Conservation (phyloP, 495 filamentous ascomycete species). For the Glutinoglossum americanum region DNA sequence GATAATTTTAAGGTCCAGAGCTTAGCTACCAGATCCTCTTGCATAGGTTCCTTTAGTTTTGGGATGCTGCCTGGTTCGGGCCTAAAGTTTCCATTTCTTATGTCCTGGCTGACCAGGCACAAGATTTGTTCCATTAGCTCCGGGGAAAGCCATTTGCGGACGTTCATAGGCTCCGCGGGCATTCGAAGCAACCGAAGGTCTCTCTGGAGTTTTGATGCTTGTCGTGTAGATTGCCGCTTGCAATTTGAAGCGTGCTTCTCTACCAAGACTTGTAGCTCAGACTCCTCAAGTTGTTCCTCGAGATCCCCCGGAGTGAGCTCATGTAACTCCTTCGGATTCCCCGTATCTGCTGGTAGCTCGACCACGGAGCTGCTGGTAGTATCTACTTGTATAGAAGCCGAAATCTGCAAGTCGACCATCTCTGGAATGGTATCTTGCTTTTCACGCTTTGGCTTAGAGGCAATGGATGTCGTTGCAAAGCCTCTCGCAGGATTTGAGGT, state of each 20-base stretch:
- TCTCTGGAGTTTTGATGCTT: constrained; percentile 50
- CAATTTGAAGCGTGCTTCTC: constrained; percentile 59
- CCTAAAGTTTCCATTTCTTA: constrained; percentile 23
- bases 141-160: constrained; percentile 54
- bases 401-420: constrained; percentile 1
- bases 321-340: constrained; percentile 19
- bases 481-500: constrained; percentile 67
- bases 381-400: background rate
- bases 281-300: constrained; percentile 58
- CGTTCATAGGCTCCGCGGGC: constrained; percentile 46
- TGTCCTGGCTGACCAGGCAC: constrained; percentile 25
- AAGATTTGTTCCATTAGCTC: constrained; percentile 60
- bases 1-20: constrained; percentile 63
- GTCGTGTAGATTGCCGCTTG: constrained; percentile 41
- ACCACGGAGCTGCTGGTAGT: background rate
- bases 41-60: constrained; percentile 14
- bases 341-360: background rate
- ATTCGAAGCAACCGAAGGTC: constrained; percentile 55
- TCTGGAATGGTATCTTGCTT: constrained; percentile 13
- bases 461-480: constrained; percentile 77
- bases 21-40: constrained; percentile 53
- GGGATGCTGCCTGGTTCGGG: constrained; percentile 21
- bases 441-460: constrained; percentile 37
- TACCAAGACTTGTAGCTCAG: constrained; percentile 59
- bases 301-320: constrained; percentile 60